These are phyloP conservation scores for Lathyrus oleraceus DNA, from an alignment of 306 rosid species.

Conservation along the genomic window DNA sequence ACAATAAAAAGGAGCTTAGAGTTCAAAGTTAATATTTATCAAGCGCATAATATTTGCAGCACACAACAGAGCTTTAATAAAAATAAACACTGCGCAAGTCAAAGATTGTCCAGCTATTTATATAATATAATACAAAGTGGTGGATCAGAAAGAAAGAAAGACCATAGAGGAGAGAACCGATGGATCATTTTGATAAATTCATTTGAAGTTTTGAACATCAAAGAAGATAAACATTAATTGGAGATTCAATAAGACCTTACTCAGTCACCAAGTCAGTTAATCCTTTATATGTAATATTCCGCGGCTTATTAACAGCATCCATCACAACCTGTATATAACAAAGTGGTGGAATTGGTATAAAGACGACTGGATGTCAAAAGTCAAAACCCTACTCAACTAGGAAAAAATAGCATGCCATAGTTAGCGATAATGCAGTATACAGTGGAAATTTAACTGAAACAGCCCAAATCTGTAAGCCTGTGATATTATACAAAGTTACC, in stretches of 20 bases:
- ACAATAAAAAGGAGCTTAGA: not conserved
- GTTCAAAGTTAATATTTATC: not conserved
- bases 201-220: conserved; percentile 22
- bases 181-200: no score
- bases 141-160: no score
- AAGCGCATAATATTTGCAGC: conserved; percentile 19
- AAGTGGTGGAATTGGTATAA: conserved; percentile 18
- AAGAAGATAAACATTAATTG: conserved; percentile 22
- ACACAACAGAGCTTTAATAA: conserved; percentile 1
- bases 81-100: not conserved
- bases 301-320: conserved; percentile 95
- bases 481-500: conserved; percentile 1
- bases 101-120: conserved; percentile 14
- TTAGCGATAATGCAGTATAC: not conserved
- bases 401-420: not conserved
- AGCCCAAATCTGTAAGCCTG: not conserved
- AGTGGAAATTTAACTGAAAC: not conserved
- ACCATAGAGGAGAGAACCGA: not conserved
- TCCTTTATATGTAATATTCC: conserved; percentile 83
- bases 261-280: conserved; percentile 93
- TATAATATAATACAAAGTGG: conserved; percentile 20
- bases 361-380: conserved; percentile 16
- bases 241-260: conserved; percentile 60
- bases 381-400: conserved; percentile 12
- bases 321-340: conserved; percentile 77